A percentile compares a stretch with the other conserved stretches of the same genome.
These are phyloP conservation scores for Venturia asperata DNA, from an alignment of 2,329 filamentous ascomycete species.

Conservation along the genomic window DNA sequence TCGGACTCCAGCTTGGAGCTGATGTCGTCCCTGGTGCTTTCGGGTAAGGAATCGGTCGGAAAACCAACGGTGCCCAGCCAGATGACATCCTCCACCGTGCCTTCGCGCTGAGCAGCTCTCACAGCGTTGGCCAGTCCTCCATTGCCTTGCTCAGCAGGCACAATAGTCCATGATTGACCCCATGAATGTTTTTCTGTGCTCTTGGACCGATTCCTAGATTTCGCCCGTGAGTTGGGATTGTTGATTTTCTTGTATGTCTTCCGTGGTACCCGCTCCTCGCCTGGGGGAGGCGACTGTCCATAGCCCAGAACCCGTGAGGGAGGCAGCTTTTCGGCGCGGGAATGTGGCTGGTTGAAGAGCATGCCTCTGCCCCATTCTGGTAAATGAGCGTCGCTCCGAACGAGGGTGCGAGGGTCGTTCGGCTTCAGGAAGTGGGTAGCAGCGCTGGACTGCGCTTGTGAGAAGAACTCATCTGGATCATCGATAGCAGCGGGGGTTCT, in stretches of 20 bases:
- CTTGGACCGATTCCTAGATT: slow-evolving; percentile 26
- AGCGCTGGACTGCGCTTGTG: slow-evolving; percentile 34
- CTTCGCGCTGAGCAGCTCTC: slow-evolving; percentile 65
- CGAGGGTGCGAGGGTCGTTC: slow-evolving; percentile 46
- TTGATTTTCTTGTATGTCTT: slow-evolving; percentile 23
- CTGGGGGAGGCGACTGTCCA: slow-evolving; percentile 39
- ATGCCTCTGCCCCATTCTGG: slow-evolving; percentile 64
- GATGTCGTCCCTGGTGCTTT: slow-evolving; percentile 73
- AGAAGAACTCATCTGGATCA: slow-evolving; percentile 42
- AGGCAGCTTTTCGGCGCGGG: slow-evolving; percentile 64
- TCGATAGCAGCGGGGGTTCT: slow-evolving; percentile 35
- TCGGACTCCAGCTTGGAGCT: slow-evolving; percentile 73
- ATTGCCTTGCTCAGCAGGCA: slow-evolving; percentile 83
- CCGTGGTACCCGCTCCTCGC: slow-evolving; percentile 23
- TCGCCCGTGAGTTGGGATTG: slow-evolving; percentile 23
- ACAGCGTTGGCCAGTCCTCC: slow-evolving; percentile 86
- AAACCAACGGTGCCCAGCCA: slow-evolving; percentile 92
- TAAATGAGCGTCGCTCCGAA: slow-evolving; percentile 66
- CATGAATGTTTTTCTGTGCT: slow-evolving; percentile 50
- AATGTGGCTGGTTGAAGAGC: slow-evolving; percentile 68
- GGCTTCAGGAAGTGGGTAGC: slow-evolving; percentile 49
- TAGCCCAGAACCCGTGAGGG: slow-evolving; percentile 70
- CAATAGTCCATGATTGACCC: slow-evolving; percentile 73
- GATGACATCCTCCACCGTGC: slow-evolving; percentile 58
- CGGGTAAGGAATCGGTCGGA: slow-evolving; percentile 77